Evolutionary conservation across 768 basidiomycete species (phyloP).

Genomic region (Termitomyces sp.): DNA sequence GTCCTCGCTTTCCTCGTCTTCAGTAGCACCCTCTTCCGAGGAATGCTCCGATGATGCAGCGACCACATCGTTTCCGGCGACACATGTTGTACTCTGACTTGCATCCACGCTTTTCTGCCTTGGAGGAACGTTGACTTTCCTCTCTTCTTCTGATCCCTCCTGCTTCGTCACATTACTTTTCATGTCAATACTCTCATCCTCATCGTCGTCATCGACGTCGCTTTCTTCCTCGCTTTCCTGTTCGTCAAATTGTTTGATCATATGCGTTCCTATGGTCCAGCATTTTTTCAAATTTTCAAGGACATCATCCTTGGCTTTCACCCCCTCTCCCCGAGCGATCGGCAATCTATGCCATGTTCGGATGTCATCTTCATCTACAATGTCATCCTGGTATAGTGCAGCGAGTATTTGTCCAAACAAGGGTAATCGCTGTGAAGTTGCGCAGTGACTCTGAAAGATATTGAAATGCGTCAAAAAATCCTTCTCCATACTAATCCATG

Average conservation of each 20-base stretch:
- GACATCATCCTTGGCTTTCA: slow-evolving; percentile 27
- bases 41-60: not conserved
- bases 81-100: not conserved
- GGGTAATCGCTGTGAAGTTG: slow-evolving; percentile 52
- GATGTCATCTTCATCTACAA: slow-evolving; percentile 87
- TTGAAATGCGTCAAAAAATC: not conserved
- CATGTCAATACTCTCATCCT: not conserved
- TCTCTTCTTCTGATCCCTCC: not conserved
- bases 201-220: slow-evolving; percentile 4
- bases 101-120: too few relatives aligned
- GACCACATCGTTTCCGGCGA: not conserved
- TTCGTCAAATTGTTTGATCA: slow-evolving; percentile 80
- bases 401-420: slow-evolving; percentile 85
- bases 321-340: slow-evolving; percentile 45
- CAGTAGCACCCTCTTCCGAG: not conserved
- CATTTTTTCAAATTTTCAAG: slow-evolving; percentile 59
- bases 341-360: slow-evolving; percentile 75
- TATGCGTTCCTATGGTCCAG: slow-evolving; percentile 63
- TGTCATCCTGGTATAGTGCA: slow-evolving; percentile 85
- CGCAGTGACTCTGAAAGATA: slow-evolving; percentile 52
- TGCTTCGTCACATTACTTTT: not conserved
- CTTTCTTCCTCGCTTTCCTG: slow-evolving; percentile 35
- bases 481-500: slow-evolving; percentile 5
- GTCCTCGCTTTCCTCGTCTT: not conserved
- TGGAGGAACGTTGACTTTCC: not conserved